Percentiles rank a stretch among this genome's conserved stretches.
Conservation (phyloP, 164 flowering plant species). For the Aristolochia californica region DNA sequence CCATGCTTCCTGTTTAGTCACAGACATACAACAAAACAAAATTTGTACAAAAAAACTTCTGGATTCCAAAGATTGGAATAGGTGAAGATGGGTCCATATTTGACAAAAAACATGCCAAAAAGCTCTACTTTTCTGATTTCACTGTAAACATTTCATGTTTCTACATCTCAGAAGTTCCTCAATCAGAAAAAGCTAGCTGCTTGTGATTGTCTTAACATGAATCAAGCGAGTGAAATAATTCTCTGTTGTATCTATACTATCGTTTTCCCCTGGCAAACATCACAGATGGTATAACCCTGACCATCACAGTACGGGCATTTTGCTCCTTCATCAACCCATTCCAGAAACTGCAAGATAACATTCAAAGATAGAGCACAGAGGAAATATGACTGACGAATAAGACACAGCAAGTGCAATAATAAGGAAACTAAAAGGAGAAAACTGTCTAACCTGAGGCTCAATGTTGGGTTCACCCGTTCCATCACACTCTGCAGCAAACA, state of each 20-base stretch:
- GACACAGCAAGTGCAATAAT: neutral
- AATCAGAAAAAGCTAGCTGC: too few species aligned
- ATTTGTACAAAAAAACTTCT: too few species aligned
- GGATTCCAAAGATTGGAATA: too few species aligned
- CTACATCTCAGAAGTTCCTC: too few species aligned
- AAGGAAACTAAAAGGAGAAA: neutral
- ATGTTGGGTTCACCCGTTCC: constrained; percentile 89
- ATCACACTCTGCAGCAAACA: constrained; percentile 69
- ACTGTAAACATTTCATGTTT: too few species aligned
- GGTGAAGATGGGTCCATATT: too few species aligned
- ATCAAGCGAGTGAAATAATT: neutral
- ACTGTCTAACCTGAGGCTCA: constrained; percentile 60
- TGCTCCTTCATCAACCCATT: constrained; percentile 74
- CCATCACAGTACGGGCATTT: constrained; percentile 93
- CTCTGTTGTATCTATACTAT: neutral
- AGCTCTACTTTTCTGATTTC: too few species aligned
- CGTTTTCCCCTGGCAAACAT: constrained; percentile 51
- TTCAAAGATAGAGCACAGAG: neutral
- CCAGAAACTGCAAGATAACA: constrained; percentile 65
- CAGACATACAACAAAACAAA: too few species aligned
- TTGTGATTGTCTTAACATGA: too few species aligned
- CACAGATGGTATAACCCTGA: constrained; percentile 55
- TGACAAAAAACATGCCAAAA: too few species aligned
- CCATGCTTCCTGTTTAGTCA: too few species aligned
- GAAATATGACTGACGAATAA: too few species aligned